phyloP scores from a whole-genome alignment of 176 grass and related monocot species.

The Triticum monococcum region DNA sequence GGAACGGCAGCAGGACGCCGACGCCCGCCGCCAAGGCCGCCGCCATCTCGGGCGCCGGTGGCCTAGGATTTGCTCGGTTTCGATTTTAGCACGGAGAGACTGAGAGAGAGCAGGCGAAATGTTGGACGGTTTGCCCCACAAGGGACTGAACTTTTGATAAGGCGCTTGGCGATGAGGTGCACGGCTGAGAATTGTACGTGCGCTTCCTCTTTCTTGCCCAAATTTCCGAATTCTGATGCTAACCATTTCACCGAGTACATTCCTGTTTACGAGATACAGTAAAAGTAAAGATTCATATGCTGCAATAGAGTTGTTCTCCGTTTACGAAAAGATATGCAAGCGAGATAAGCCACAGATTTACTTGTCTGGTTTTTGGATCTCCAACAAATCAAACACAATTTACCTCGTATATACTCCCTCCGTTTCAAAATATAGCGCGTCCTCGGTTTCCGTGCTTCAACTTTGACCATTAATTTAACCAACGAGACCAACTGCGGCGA shows the following conservation, averaged over 20 bases:
- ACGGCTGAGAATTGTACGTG: background rate
- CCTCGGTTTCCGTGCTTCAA: too few relatives aligned
- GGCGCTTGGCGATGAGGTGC: background rate
- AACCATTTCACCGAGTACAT: background rate
- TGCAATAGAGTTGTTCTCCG: background rate
- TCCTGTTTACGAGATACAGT: background rate
- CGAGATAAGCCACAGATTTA: background rate
- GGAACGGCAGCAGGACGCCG: constrained; percentile 70
- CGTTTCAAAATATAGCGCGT: too few relatives aligned
- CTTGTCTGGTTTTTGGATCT: background rate
- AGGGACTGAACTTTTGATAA: background rate
- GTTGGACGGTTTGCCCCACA: constrained; percentile 23
- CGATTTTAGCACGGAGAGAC: background rate
- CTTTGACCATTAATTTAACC: too few relatives aligned
- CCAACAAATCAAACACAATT: constrained; percentile 7
- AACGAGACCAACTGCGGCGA: too few relatives aligned
- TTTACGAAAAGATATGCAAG: background rate
- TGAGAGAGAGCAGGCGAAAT: background rate
- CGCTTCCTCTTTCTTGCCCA: background rate
- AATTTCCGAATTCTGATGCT: background rate
- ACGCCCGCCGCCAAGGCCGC: constrained; percentile 21
- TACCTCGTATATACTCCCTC: background rate
- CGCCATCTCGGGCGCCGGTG: background rate
- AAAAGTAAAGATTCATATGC: background rate
- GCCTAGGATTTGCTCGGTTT: background rate